Evolutionary conservation across 2,329 filamentous ascomycete genomes (phyloP).

Genomic region (Hypoxylon sp.): DNA sequence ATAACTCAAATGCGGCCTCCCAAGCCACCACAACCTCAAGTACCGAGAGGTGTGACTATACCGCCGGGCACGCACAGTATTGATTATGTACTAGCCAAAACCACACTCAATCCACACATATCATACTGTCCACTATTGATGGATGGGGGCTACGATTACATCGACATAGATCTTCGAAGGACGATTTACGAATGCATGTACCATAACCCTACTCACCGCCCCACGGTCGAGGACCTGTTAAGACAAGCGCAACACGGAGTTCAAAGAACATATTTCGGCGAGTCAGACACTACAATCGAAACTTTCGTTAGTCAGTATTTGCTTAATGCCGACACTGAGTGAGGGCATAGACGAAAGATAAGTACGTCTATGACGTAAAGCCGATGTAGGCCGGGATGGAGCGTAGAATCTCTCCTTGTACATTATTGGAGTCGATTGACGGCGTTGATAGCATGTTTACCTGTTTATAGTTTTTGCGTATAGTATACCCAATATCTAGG

Average conservation of each 20-base stretch:
- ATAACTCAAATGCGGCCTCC: conserved; percentile 44
- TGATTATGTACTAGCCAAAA: background rate
- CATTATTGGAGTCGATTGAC: no score
- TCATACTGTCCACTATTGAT: conserved; percentile 47
- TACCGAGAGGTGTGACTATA: conserved; percentile 24
- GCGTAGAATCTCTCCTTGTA: no score
- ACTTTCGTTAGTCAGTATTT: conserved; percentile 42
- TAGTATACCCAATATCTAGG: no score
- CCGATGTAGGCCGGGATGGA: background rate
- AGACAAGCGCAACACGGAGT: conserved; percentile 28
- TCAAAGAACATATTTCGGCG: conserved; percentile 15
- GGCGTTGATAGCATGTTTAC: no score
- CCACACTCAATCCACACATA: conserved; percentile 27
- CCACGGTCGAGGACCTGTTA: conserved; percentile 39
- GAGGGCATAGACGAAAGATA: background rate
- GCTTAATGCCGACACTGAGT: conserved; percentile 21
- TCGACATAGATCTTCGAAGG: conserved; percentile 41
- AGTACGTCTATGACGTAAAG: background rate
- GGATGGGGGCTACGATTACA: conserved; percentile 31
- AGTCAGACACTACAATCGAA: conserved; percentile 37
- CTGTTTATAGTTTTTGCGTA: no score
- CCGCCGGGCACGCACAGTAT: background rate
- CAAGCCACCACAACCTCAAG: conserved; percentile 44
- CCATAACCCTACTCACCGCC: conserved; percentile 44
- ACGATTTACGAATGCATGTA: conserved; percentile 48